Evolutionary conservation across 192 early-diverging fungal species (phyloP), one percentile per base, ranked within the genome.

Genomic region (Gryganskiella cystojenkinii): DNA sequence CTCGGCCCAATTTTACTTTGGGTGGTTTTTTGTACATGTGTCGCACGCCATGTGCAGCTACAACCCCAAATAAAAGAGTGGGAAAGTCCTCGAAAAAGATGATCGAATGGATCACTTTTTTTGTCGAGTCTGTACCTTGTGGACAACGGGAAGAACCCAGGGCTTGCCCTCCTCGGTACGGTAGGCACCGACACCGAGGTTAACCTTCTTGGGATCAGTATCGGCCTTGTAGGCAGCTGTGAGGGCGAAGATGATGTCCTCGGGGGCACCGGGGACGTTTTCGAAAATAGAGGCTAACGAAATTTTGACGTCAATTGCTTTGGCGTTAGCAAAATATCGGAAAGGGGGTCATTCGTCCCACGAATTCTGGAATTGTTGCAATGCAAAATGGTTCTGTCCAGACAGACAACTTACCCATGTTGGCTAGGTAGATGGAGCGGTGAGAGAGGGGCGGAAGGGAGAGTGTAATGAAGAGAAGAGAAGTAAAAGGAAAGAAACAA

Each of bases 171-270:
- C 74, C 69, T 97, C 90, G 70, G 92, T 93, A 59, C 98, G 88
- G 84, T 97, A 99, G 17, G 98, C 98, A 56, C 98, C 98, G 7
- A 99, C 95, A 70, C 96, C 94, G 24, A 99, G 79, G 80, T 98
- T 98, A 28, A 99, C 90, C 84, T 98, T 98, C 53, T 86, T 70
- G 50, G 89, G 81, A 73, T 90, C 79, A 3, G 86, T 73, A 71
- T 98, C 96, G 37, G 92, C 92, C 80, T 91, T 91, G 82, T 91
- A 96, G 37, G 84, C 78, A 24, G 93, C 94, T 27, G 93, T 93
- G 17, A 99, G 83, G 69, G 94, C 84, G 67, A 99, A 94, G 75
- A 99, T 99, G 56, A 91, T 85, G 73, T 99, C 97, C 40, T 92
- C 90, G 20, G 95, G 94, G 5, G 95, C 94, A 70, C 67, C 71